Conservation (phyloP, 2,329 filamentous ascomycete genomes). For the Exophiala xenobiotica region DNA sequence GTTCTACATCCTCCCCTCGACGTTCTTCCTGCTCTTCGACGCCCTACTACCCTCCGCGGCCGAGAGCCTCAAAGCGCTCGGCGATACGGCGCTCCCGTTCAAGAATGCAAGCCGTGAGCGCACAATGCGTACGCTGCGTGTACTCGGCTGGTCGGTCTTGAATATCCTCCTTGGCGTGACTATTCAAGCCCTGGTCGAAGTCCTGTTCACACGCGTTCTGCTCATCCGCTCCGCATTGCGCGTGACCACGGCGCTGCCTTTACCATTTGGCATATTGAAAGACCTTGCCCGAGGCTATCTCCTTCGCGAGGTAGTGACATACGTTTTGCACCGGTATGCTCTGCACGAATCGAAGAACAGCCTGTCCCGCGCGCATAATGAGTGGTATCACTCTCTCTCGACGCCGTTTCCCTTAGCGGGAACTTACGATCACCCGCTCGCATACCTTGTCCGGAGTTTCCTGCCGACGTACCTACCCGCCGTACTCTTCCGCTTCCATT, state of each 20-base stretch:
- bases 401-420: constrained; percentile 58
- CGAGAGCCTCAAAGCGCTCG: constrained; percentile 67
- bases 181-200: constrained; percentile 58
- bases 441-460: constrained; percentile 55
- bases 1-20: constrained; percentile 71
- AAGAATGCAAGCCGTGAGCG: constrained; percentile 42
- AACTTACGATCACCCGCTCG: constrained; percentile 60
- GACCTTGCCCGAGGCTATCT: constrained; percentile 55
- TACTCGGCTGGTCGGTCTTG: constrained; percentile 54
- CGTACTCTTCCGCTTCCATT: constrained; percentile 58
- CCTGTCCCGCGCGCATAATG: constrained; percentile 43
- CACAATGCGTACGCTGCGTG: constrained; percentile 39
- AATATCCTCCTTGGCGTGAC: constrained; percentile 57
- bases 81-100: constrained; percentile 50
- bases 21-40: constrained; percentile 73
- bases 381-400: constrained; percentile 57
- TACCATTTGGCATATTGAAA: constrained; percentile 61
- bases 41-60: constrained; percentile 66
- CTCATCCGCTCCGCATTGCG: constrained; percentile 56
- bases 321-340: constrained; percentile 69
- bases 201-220: constrained; percentile 54
- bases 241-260: constrained; percentile 59
- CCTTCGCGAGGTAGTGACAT: constrained; percentile 65
- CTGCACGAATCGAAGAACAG: constrained; percentile 55
- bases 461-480: constrained; percentile 59